These are phyloP conservation scores for Aspergillus udagawae DNA, from an alignment of 2,329 filamentous ascomycete genomes.

Conservation along the genomic window DNA sequence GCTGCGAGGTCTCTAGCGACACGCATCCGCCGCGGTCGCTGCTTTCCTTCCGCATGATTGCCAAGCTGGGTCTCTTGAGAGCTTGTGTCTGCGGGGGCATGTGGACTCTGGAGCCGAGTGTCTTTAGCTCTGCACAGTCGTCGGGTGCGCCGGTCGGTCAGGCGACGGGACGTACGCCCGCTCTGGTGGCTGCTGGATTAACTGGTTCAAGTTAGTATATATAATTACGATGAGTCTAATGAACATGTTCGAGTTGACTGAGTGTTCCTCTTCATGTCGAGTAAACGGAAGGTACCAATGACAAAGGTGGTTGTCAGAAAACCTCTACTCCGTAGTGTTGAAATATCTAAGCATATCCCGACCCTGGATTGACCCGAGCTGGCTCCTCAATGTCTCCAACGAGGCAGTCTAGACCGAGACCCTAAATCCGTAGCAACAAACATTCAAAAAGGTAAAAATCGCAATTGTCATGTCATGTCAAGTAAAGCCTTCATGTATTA, in stretches of 20 bases:
- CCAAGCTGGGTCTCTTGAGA: slow-evolving; percentile 33
- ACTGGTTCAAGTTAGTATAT: neutral
- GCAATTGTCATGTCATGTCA: slow-evolving; percentile 27
- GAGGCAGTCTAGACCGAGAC: too few species aligned
- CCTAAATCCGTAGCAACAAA: too few species aligned
- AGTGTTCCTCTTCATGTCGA: too few species aligned
- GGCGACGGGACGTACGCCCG: slow-evolving; percentile 6
- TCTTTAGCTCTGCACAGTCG: neutral
- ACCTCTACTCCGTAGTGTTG: neutral
- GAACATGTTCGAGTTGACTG: neutral
- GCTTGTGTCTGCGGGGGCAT: slow-evolving; percentile 40
- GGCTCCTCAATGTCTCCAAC: too few species aligned
- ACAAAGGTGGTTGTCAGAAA: neutral
- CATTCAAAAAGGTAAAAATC: neutral
- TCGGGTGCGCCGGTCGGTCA: slow-evolving; percentile 4
- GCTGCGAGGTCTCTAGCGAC: slow-evolving; percentile 64
- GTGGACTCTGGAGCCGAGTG: slow-evolving; percentile 33
- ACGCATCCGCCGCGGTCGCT: slow-evolving; percentile 38
- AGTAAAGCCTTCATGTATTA: slow-evolving; percentile 34
- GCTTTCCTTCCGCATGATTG: slow-evolving; percentile 34
- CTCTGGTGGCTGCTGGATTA: slow-evolving; percentile 7
- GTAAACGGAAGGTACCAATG: neutral
- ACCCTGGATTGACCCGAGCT: too few species aligned
- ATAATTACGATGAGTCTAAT: neutral
- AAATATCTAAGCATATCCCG: neutral